These are phyloP conservation scores for Calonectria pteridis DNA, from an alignment of 2,329 filamentous ascomycete species.

Conservation along the genomic window DNA sequence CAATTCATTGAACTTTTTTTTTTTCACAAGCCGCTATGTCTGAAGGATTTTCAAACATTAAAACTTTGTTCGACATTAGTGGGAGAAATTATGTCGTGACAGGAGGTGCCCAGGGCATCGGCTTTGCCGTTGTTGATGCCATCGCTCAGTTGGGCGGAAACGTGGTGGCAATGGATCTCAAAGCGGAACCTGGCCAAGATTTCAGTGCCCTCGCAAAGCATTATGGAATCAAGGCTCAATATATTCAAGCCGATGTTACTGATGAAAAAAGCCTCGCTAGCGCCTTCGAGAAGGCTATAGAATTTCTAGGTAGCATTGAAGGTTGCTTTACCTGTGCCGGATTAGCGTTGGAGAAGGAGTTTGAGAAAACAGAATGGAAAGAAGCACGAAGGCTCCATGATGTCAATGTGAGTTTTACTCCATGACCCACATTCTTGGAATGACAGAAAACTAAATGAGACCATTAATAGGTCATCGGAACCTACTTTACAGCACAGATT, in stretches of 20 bases:
- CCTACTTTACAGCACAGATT: slow-evolving; percentile 55
- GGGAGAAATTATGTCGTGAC: slow-evolving; percentile 51
- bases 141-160: slow-evolving; percentile 55
- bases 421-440: too few relatives aligned
- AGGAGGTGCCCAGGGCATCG: slow-evolving; percentile 53
- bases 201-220: slow-evolving; percentile 34
- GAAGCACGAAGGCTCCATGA: slow-evolving; percentile 54
- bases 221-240: slow-evolving; percentile 39
- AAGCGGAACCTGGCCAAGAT: slow-evolving; percentile 44
- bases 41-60: background rate
- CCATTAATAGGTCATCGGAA: slow-evolving; percentile 50
- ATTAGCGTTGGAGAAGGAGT: slow-evolving; percentile 56
- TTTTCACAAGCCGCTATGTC: background rate
- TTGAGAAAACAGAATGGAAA: slow-evolving; percentile 55
- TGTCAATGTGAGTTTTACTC: slow-evolving; percentile 50
- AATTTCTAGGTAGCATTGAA: slow-evolving; percentile 41
- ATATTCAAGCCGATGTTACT: slow-evolving; percentile 46
- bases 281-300: slow-evolving; percentile 37
- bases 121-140: slow-evolving; percentile 50
- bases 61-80: slow-evolving; percentile 44
- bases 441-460: background rate
- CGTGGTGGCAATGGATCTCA: slow-evolving; percentile 50
- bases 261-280: slow-evolving; percentile 41
- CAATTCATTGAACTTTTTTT: too few relatives aligned
- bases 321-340: slow-evolving; percentile 49